Evolutionary conservation across 352 stramenopile genomes (phyloP).

Genomic region (Phytopythium montanum): DNA sequence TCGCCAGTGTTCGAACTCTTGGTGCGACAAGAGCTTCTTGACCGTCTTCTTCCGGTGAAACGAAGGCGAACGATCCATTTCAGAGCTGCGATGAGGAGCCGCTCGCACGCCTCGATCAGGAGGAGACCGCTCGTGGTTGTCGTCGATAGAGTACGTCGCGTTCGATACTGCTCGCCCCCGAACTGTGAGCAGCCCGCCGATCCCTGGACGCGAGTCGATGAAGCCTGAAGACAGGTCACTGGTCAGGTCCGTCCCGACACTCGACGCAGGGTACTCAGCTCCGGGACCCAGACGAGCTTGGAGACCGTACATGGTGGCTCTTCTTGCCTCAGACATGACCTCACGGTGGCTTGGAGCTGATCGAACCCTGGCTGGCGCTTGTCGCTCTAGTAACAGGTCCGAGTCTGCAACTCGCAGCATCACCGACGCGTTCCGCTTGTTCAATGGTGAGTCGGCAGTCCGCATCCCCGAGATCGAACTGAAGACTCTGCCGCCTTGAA

Average conservation of each 20-base stretch:
- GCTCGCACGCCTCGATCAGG: neutral
- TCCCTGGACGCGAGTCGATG: neutral
- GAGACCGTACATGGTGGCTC: neutral
- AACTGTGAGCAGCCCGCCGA: neutral
- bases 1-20: constrained; percentile 19
- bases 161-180: constrained; percentile 4
- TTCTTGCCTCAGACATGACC: neutral
- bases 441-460: neutral
- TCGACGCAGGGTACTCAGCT: neutral
- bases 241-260: neutral
- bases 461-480: neutral
- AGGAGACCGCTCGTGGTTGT: neutral
- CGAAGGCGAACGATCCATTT: neutral
- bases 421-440: neutral
- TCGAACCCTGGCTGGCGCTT: neutral
- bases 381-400: neutral
- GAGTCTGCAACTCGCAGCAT: neutral
- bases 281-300: neutral
- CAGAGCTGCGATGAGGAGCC: neutral
- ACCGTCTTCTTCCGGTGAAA: constrained; percentile 34
- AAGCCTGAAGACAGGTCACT: too few relatives aligned
- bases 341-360: neutral
- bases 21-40: constrained; percentile 31
- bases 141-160: neutral
- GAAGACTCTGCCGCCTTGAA: neutral